phyloP scores from a whole-genome alignment of 306 rosid species.

The Argentina anserina region DNA sequence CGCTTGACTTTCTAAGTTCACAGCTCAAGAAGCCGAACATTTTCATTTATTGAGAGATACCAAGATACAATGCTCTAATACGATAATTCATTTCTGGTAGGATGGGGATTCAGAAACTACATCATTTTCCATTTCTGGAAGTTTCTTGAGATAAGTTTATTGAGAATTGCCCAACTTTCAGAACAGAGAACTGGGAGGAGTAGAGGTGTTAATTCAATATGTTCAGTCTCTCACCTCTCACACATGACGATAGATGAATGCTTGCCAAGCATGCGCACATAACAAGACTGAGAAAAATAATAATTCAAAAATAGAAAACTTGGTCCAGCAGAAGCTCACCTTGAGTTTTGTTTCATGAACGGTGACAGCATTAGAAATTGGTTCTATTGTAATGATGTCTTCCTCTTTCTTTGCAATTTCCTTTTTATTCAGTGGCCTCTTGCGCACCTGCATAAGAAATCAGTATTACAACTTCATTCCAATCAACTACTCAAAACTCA shows the following conservation, averaged over 20 bases:
- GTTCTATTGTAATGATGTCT: constrained; percentile 59
- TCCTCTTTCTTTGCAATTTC: constrained; percentile 77
- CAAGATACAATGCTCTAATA: not conserved
- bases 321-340: constrained; percentile 39
- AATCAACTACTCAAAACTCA: not conserved
- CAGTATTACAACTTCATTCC: not conserved
- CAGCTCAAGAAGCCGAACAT: no score
- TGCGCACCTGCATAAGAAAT: constrained; percentile 58
- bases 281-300: constrained; percentile 12
- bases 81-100: not conserved
- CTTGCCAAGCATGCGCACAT: not conserved
- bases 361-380: constrained; percentile 62
- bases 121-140: not conserved
- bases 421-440: constrained; percentile 76
- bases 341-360: constrained; percentile 83
- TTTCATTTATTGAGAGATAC: not conserved
- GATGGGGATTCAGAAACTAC: not conserved
- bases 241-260: not conserved
- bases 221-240: not conserved
- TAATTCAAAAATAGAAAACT: not conserved
- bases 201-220: not conserved
- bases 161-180: not conserved
- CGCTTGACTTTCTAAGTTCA: not conserved
- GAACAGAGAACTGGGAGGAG: not conserved
- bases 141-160: not conserved